Percentiles rank a stretch among this genome's conserved stretches.
Conservation (phyloP, 2,329 filamentous ascomycete genomes). For the Lanzia echinophila region DNA sequence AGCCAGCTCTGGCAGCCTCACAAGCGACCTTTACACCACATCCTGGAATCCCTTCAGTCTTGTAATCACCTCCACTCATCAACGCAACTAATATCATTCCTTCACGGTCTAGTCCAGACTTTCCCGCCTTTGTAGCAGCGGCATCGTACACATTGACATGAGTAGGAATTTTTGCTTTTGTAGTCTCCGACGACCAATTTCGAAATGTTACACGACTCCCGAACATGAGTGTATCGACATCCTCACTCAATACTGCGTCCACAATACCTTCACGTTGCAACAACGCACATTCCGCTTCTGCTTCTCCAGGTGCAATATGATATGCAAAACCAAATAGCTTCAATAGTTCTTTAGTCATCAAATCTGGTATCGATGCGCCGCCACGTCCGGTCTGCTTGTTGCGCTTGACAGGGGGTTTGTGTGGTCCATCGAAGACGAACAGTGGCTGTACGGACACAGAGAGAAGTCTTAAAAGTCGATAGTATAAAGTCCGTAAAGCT, state of each 20-base stretch:
- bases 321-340: constrained; percentile 76
- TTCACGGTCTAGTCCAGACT: constrained; percentile 62
- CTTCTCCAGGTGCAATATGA: constrained; percentile 88
- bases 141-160: constrained; percentile 80
- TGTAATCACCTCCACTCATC: constrained; percentile 93
- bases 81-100: constrained; percentile 92
- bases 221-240: constrained; percentile 98
- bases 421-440: constrained; percentile 83
- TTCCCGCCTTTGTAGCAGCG: constrained; percentile 43
- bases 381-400: constrained; percentile 65
- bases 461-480: constrained; percentile 73
- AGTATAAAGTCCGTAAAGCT: constrained; percentile 86
- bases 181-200: constrained; percentile 73
- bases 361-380: constrained; percentile 60
- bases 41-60: constrained; percentile 78
- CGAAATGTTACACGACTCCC: constrained; percentile 73
- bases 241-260: constrained; percentile 90
- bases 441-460: constrained; percentile 74
- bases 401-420: constrained; percentile 82
- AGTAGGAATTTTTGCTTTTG: constrained; percentile 62
- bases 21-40: constrained; percentile 85
- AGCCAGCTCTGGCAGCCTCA: constrained; percentile 83
- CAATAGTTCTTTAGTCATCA: constrained; percentile 76
- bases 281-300: constrained; percentile 90
- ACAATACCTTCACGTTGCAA: constrained; percentile 77